Conservation (phyloP, 1,284 basidiomycete genomes). For the Papiliotrema laurentii region DNA sequence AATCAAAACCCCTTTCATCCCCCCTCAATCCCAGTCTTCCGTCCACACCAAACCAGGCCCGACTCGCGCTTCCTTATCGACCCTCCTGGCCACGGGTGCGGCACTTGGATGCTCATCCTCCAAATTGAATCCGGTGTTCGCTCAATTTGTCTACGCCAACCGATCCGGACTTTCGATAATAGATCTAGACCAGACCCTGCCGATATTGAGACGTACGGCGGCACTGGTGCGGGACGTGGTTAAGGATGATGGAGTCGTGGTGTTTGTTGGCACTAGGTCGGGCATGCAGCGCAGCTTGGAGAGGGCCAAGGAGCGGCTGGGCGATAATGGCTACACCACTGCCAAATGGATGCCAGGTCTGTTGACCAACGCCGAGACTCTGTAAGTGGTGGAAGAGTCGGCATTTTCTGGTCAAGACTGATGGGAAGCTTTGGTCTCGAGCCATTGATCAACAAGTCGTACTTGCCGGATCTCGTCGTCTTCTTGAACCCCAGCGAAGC, state of each 20-base stretch:
- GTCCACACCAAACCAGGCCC: slow-evolving; percentile 5
- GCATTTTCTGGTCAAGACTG: not conserved
- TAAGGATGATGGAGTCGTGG: slow-evolving; percentile 73
- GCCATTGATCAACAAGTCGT: slow-evolving; percentile 56
- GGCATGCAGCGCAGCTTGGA: slow-evolving; percentile 71
- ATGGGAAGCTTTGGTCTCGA: slow-evolving; percentile 57
- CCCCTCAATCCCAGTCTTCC: slow-evolving; percentile 10
- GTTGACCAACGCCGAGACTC: slow-evolving; percentile 79
- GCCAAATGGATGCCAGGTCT: slow-evolving; percentile 91
- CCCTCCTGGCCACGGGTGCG: slow-evolving; percentile 86
- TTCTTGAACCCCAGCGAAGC: slow-evolving; percentile 85
- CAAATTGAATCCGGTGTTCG: slow-evolving; percentile 79
- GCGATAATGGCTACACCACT: slow-evolving; percentile 69
- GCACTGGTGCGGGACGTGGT: slow-evolving; percentile 79
- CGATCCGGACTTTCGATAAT: slow-evolving; percentile 89
- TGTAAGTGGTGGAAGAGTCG: slow-evolving; percentile 45
- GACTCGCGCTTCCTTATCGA: slow-evolving; percentile 59
- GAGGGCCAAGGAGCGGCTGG: slow-evolving; percentile 75
- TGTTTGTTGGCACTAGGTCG: slow-evolving; percentile 84
- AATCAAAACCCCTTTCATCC: slow-evolving; percentile 8
- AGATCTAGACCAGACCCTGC: slow-evolving; percentile 90
- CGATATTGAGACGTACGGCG: slow-evolving; percentile 83
- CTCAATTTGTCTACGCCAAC: slow-evolving; percentile 90
- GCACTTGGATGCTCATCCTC: slow-evolving; percentile 85
- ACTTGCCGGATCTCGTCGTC: slow-evolving; percentile 80